These are phyloP conservation scores for Trichoderma asperelloides DNA, from an alignment of 495 filamentous ascomycete genomes.

Conservation along the genomic window DNA sequence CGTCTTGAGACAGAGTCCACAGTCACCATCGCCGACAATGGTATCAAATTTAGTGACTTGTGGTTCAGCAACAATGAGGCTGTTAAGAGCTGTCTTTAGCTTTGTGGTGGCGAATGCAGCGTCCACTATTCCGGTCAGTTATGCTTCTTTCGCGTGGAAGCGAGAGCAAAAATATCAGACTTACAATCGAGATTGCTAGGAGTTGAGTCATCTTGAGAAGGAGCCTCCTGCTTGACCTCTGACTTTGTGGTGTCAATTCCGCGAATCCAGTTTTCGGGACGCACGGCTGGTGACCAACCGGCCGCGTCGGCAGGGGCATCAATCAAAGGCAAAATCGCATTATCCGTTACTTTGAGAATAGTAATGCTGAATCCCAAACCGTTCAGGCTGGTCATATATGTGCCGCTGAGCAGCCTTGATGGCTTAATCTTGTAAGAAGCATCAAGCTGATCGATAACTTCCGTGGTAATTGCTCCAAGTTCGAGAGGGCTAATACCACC, in stretches of 20 bases:
- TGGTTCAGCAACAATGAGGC: constrained; percentile 67
- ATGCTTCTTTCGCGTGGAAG: constrained; percentile 28
- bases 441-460: constrained; percentile 71
- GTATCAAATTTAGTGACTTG: constrained; percentile 85
- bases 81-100: constrained; percentile 56
- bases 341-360: constrained; percentile 70
- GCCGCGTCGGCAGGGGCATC: constrained; percentile 77
- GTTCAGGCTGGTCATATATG: constrained; percentile 82
- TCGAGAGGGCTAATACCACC: constrained; percentile 84
- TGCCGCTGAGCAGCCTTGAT: constrained; percentile 54
- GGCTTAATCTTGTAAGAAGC: constrained; percentile 62
- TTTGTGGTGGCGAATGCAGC: constrained; percentile 44
- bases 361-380: constrained; percentile 87
- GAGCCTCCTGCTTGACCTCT: constrained; percentile 46
- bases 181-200: constrained; percentile 1
- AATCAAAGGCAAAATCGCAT: constrained; percentile 73
- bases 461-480: constrained; percentile 75
- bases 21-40: constrained; percentile 91
- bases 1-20: constrained; percentile 78
- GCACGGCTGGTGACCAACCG: constrained; percentile 54
- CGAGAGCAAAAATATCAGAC: not conserved
- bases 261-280: not conserved
- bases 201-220: constrained; percentile 26
- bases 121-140: constrained; percentile 58
- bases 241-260: constrained; percentile 22